Percentiles rank a stretch among this genome's conserved stretches.
Conservation (phyloP, 495 filamentous ascomycete genomes). For the Penicillium cataractarum region DNA sequence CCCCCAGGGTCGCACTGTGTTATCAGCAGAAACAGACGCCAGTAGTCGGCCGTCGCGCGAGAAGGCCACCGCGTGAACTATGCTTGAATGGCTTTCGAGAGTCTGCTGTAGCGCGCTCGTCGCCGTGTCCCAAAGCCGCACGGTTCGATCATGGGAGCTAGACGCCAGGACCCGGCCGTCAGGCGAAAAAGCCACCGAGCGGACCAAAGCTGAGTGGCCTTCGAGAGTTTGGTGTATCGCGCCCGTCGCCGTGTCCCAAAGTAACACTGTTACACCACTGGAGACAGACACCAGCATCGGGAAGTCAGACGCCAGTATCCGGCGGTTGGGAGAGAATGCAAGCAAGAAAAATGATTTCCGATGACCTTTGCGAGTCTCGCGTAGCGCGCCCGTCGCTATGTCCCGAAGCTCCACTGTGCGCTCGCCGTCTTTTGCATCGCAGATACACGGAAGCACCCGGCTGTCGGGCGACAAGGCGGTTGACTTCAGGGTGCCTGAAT, state of each 20-base stretch:
- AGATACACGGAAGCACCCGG: constrained; percentile 20
- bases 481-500: constrained; percentile 1
- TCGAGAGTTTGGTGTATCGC: constrained; percentile 16
- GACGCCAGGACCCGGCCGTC: constrained; percentile 10
- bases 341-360: constrained; percentile 26
- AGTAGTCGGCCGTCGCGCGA: too few relatives aligned
- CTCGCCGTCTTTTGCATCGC: too few relatives aligned
- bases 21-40: too few relatives aligned
- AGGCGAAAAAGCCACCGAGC: constrained; percentile 6
- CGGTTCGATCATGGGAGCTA: neutral
- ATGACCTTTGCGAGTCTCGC: constrained; percentile 26
- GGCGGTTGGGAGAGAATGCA: constrained; percentile 33
- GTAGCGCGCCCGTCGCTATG: constrained; percentile 1
- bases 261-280: constrained; percentile 17
- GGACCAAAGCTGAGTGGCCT: constrained; percentile 7
- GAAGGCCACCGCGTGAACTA: too few relatives aligned
- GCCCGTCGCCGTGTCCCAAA: constrained; percentile 32
- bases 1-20: neutral
- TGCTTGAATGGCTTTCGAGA: too few relatives aligned
- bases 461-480: constrained; percentile 12
- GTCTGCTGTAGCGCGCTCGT: neutral
- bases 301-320: neutral
- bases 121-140: constrained; percentile 2
- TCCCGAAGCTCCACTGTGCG: constrained; percentile 37
- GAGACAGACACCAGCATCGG: constrained; percentile 26